Percentiles rank a stretch among this genome's conserved stretches.
Conservation (phyloP, 139 green algal species). For the Marvania coccoides region DNA sequence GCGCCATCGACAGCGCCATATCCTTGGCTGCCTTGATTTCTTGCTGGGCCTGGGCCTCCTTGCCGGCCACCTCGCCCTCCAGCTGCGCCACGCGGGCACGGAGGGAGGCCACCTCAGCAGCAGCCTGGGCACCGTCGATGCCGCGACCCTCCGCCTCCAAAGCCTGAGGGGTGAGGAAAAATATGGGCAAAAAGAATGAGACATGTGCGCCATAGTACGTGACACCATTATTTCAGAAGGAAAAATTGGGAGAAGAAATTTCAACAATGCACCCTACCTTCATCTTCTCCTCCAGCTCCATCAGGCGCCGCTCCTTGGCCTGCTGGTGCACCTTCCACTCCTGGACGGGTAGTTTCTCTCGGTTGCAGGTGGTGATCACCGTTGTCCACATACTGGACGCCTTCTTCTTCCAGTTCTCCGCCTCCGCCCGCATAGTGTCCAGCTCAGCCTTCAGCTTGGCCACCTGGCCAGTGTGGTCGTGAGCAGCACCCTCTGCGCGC, state of each 20-base stretch:
- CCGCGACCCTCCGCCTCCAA: neutral
- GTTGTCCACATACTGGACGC: neutral
- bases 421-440: neutral
- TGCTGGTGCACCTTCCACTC: constrained; percentile 9
- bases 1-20: neutral
- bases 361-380: constrained; percentile 19
- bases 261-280: neutral
- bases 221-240: no score
- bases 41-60: neutral
- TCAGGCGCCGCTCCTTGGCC: constrained; percentile 12
- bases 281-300: constrained; percentile 17
- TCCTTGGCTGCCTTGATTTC: neutral
- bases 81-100: constrained; percentile 1
- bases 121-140: neutral
- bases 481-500: no score
- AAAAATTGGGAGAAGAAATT: no score
- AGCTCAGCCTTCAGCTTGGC: neutral
- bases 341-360: constrained; percentile 4
- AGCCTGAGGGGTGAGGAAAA: no score
- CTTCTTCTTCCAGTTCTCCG: neutral
- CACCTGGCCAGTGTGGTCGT: neutral
- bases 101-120: neutral
- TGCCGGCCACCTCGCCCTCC: constrained; percentile 5
- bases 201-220: no score
- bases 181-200: no score